Percentiles rank a stretch among this genome's conserved stretches.
These are phyloP conservation scores for Malassezia obtusa DNA, from an alignment of 1,284 basidiomycete species.

Conservation along the genomic window DNA sequence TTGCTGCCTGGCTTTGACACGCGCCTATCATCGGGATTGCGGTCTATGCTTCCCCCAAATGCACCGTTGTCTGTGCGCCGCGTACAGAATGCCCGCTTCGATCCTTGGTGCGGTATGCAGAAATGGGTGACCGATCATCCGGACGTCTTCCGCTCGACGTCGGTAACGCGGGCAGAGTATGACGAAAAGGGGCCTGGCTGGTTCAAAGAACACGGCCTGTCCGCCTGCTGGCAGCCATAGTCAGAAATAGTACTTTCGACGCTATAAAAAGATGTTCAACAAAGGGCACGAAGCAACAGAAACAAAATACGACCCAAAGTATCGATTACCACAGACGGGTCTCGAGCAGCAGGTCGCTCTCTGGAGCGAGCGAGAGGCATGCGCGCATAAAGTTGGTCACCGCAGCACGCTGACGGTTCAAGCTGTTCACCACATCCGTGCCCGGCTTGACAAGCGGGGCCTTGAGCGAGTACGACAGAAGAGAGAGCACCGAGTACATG, in stretches of 20 bases:
- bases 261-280: neutral
- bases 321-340: slow-evolving; percentile 31
- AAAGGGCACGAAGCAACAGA: neutral
- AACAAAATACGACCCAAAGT: neutral
- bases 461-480: slow-evolving; percentile 58
- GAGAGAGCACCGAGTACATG: slow-evolving; percentile 44
- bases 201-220: slow-evolving; percentile 51
- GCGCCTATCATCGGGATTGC: slow-evolving; percentile 58
- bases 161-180: slow-evolving; percentile 69
- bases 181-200: slow-evolving; percentile 80
- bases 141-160: slow-evolving; percentile 49
- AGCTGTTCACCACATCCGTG: slow-evolving; percentile 85
- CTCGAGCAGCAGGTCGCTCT: slow-evolving; percentile 43
- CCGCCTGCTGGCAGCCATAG: slow-evolving; percentile 7
- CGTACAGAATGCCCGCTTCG: slow-evolving; percentile 61
- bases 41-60: slow-evolving; percentile 27
- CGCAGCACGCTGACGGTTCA: slow-evolving; percentile 86
- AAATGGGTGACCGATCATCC: slow-evolving; percentile 56
- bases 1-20: slow-evolving; percentile 1
- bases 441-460: slow-evolving; percentile 93
- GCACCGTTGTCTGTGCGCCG: slow-evolving; percentile 35
- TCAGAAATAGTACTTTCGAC: neutral
- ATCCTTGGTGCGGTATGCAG: slow-evolving; percentile 90
- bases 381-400: slow-evolving; percentile 78
- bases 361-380: slow-evolving; percentile 40